Evolutionary conservation across 1,284 basidiomycete species (phyloP).

Genomic region (Ceratobasidium sp.): DNA sequence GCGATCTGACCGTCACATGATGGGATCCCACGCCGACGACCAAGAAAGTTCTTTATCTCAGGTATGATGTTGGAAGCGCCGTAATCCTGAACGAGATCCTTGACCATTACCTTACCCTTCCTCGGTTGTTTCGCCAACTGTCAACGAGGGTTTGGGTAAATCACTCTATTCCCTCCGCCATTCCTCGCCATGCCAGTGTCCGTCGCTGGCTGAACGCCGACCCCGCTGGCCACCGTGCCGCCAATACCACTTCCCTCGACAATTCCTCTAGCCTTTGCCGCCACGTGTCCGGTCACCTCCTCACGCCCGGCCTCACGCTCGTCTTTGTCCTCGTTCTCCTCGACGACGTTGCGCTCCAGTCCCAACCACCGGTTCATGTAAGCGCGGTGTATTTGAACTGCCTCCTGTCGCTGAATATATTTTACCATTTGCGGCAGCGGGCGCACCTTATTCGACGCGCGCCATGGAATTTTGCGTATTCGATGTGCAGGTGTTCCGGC

Average conservation of each 20-base stretch:
- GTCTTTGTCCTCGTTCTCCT: not conserved
- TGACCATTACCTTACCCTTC: not conserved
- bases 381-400: not conserved
- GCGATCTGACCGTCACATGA: not conserved
- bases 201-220: no score
- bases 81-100: no score
- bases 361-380: constrained; percentile 7
- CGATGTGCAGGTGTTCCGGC: constrained; percentile 43
- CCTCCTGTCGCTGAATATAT: constrained; percentile 38
- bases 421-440: constrained; percentile 36
- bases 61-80: no score
- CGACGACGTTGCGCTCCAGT: not conserved
- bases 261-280: no score
- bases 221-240: no score
- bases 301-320: no score
- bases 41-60: not conserved
- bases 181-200: no score
- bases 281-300: no score
- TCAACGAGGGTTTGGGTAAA: no score
- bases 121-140: no score
- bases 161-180: no score
- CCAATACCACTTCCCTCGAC: no score
- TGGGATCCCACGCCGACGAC: not conserved
- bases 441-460: constrained; percentile 38
- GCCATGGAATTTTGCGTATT: constrained; percentile 41